phyloP scores from a whole-genome alignment of 306 rosid genomes.

The Lithocarpus polystachyus region DNA sequence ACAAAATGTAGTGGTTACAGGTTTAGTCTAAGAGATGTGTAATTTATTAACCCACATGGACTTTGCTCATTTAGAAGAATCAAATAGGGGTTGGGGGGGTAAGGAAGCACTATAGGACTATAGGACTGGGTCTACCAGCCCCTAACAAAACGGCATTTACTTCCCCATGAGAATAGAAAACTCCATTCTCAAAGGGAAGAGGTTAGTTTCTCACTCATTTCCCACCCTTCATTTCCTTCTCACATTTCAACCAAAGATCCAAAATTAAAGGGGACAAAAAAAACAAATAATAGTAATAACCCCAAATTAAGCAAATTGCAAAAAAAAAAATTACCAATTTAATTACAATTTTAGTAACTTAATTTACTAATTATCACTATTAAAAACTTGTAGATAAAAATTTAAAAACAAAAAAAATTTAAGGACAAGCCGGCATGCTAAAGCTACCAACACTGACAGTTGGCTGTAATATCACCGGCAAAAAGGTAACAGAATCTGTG shows the following conservation, averaged over 20 bases:
- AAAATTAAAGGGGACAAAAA: constrained; percentile 34
- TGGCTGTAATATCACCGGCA: constrained; percentile 12
- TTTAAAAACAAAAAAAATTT: neutral
- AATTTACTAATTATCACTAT: no score
- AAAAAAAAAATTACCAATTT: neutral
- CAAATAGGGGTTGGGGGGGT: constrained; percentile 3
- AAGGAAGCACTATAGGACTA: constrained; percentile 2
- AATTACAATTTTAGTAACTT: neutral
- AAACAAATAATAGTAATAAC: neutral
- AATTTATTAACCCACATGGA: constrained; percentile 18
- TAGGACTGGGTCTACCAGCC: constrained; percentile 65
- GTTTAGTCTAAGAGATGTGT: neutral
- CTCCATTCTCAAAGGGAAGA: constrained; percentile 55
- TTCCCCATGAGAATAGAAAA: constrained; percentile 34
- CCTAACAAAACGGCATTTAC: constrained; percentile 75
- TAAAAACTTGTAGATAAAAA: no score
- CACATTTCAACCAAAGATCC: constrained; percentile 68
- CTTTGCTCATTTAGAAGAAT: constrained; percentile 14
- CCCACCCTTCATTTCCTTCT: constrained; percentile 37
- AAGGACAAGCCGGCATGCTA: constrained; percentile 4
- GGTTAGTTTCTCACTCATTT: constrained; percentile 41
- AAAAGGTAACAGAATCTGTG: constrained; percentile 7
- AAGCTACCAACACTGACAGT: constrained; percentile 15
- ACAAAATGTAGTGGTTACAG: neutral
- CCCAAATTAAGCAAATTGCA: neutral